Evolutionary conservation across 2,329 filamentous ascomycete species (phyloP).

Genomic region (Sclerotinia subarctica): DNA sequence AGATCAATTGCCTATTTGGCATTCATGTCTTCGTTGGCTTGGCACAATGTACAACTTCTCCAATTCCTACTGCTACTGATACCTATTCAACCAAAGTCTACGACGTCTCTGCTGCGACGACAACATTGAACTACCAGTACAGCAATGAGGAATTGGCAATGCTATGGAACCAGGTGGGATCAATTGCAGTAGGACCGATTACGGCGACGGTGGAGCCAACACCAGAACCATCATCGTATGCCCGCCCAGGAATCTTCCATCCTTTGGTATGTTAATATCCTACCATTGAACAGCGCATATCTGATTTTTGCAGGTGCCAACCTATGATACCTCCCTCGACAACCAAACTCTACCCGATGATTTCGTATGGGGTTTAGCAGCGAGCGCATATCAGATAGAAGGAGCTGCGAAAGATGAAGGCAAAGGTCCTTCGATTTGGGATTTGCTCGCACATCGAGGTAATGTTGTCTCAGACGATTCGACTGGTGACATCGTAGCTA

Average conservation of each 20-base stretch:
- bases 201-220: constrained; percentile 45
- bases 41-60: constrained; percentile 2
- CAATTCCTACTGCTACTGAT: constrained; percentile 6
- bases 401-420: constrained; percentile 47
- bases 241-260: constrained; percentile 43
- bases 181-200: constrained; percentile 43
- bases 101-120: constrained; percentile 45
- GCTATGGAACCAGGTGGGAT: constrained; percentile 46
- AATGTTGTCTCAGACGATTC: constrained; percentile 42
- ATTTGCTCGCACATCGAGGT: constrained; percentile 39
- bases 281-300: constrained; percentile 29
- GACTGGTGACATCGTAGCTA: constrained; percentile 49
- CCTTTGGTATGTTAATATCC: constrained; percentile 39
- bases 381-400: constrained; percentile 48
- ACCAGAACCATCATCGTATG: constrained; percentile 42
- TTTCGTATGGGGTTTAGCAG: constrained; percentile 48
- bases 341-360: constrained; percentile 42
- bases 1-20: constrained; percentile 17
- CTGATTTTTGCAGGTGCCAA: constrained; percentile 27
- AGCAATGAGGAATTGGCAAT: constrained; percentile 46
- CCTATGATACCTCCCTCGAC: constrained; percentile 29
- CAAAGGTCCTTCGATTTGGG: constrained; percentile 44
- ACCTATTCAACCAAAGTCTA: constrained; percentile 33
- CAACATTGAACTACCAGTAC: constrained; percentile 45
- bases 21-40: background rate